Conservation (phyloP, 2,329 filamentous ascomycete species). For the Monilinia fructigena region DNA sequence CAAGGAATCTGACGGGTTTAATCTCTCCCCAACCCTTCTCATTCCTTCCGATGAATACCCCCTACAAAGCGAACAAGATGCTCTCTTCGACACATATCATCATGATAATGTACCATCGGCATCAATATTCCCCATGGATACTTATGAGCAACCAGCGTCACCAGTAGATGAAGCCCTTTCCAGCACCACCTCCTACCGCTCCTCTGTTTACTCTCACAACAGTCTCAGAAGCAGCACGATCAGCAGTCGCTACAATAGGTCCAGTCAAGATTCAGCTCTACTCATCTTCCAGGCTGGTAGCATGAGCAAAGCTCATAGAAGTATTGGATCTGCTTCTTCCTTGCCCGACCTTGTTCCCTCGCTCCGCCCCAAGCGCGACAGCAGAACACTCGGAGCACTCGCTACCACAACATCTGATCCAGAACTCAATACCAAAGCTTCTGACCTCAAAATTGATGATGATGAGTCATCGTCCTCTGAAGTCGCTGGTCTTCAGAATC, state of each 20-base stretch:
- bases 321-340: constrained; percentile 36
- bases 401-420: constrained; percentile 8
- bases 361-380: constrained; percentile 27
- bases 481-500: constrained; percentile 19
- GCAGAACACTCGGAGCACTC: constrained; percentile 10
- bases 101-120: constrained; percentile 29
- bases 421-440: constrained; percentile 25
- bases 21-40: constrained; percentile 60
- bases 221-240: constrained; percentile 34
- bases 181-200: constrained; percentile 38
- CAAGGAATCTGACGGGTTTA: constrained; percentile 59
- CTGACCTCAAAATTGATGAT: constrained; percentile 20
- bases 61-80: constrained; percentile 48
- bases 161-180: constrained; percentile 38
- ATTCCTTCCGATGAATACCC: constrained; percentile 57
- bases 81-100: constrained; percentile 36
- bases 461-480: constrained; percentile 26
- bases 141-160: constrained; percentile 32
- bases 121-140: constrained; percentile 33
- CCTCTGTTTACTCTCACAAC: constrained; percentile 36
- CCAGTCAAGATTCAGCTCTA: constrained; percentile 37
- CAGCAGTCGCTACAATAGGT: constrained; percentile 29
- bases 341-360: constrained; percentile 40
- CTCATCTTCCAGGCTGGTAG: constrained; percentile 28
- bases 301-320: constrained; percentile 33